Evolutionary conservation across 164 flowering plant species (phyloP), one percentile per base, ranked within the genome.

Genomic region (Aristolochia californica): DNA sequence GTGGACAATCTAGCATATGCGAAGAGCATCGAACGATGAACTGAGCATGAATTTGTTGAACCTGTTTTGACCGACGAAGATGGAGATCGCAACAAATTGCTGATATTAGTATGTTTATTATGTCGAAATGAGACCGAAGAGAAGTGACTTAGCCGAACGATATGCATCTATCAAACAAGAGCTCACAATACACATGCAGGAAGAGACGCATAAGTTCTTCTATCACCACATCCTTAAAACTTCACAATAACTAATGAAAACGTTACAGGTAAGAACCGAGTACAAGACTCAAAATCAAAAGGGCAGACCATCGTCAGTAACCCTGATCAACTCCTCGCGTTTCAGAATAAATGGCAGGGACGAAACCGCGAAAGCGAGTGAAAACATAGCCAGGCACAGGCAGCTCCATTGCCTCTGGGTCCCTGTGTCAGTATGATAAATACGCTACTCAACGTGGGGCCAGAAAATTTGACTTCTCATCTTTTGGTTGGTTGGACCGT

Each of bases 11-110:
- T 49, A 48, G 69, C 61, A 26, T 66, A 66, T 27, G 70, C 70
- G 10, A 62, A 47, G 45, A 70, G 62, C 16, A 13, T 44, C 38
- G 26, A 13, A 30, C 23, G 49, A 64, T 15, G 48, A 61, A 27
- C 9, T 51, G 68, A 20, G 72, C 68, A 38, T 64, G 68, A 20
- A 69, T 52, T 57, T 69, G 68, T 57, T 69, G 48, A 45, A 69
- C 61, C 47, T 56, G 72, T 59, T 63, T n/a, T 56, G 48, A 48
- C 43, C n/a, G 63, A 55, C 43, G 49, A 55, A 53, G 57, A 63
- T 15, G 66, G 61, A 59, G 67, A 63, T 55, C 55, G 61, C 53
- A 68, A 45, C 40, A 59, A 2, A 34, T 34, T 62, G 45, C 43
- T 60, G 57, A 59, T 56, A 25, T 62, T 38, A 44, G 27, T 15